Base-by-base conservation (phyloP, 2,329 filamentous ascomycete genomes). In the Pseudopithomyces maydicus region DNA sequence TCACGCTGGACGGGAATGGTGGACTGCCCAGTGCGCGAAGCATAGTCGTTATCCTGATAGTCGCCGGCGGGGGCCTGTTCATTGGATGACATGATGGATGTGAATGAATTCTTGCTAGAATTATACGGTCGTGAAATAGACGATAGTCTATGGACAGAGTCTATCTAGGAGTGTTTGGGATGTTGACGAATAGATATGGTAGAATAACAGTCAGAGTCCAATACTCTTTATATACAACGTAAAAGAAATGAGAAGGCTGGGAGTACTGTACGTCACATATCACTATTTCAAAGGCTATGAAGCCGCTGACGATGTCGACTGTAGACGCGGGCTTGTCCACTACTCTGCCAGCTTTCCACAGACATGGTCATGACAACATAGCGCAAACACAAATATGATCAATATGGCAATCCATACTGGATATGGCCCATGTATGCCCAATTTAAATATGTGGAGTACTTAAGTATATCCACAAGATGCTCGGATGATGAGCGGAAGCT, bases 1-100 rank as follows among this genome's bases (percentile, higher is more conserved):
- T 84, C 81, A 20, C 71, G 77, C 63, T 80, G 77, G 1, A 84
- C 81, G 1, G 77, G 80, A 22, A 83, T 77, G 3, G 62, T 52
- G 7, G 45, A 63, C 62, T 83, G 80, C 14, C 80, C 81, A 7
- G 79, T 76, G 44, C 81, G 81, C 57, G 70, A 76, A 48, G 65
- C 64, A 67, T 84, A 84, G 62, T 79, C 77, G 62, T 82, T 78
- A 63, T 82, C 78, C 33, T 59, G 61, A 39, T 66, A 57, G 49
- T 72, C 67, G 54, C 75, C 76, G 26, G 66, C 39, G 6, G 78
- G 75, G 22, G 63, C 65, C 35, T 70, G 61, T 51, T 71, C 69
- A 54, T 72, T 66, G 56, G 66, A 58, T 49, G 72, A 71, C 73
- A 75, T 75, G n/a, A 7, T 41, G 68, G 61, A 35, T 49, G 5